Conservation (phyloP, 257 asterid species). For the Apocynum venetum region DNA sequence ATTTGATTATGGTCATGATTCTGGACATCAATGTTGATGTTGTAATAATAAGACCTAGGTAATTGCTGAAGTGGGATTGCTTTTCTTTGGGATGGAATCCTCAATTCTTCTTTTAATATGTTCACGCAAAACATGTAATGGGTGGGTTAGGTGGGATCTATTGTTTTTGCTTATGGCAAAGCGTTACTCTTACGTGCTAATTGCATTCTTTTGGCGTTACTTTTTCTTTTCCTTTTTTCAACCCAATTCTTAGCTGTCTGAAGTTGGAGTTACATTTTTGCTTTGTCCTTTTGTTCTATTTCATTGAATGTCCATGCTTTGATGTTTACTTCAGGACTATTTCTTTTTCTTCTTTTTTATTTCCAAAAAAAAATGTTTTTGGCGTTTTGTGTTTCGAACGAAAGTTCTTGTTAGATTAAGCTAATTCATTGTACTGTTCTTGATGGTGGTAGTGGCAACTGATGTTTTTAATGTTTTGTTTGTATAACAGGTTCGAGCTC, state of each 20-base stretch:
- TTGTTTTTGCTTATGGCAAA: conserved; percentile 17
- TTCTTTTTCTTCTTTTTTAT: not conserved
- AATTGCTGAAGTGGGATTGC: conserved; percentile 16
- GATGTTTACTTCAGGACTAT: conserved; percentile 6
- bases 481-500: conserved; percentile 31
- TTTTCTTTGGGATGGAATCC: conserved; percentile 5
- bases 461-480: conserved; percentile 12
- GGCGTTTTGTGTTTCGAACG: not conserved
- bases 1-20: conserved; percentile 14
- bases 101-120: conserved; percentile 12
- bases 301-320: conserved; percentile 6
- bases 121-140: conserved; percentile 23
- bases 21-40: conserved; percentile 16
- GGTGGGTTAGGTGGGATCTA: conserved; percentile 23
- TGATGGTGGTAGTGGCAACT: not conserved
- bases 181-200: conserved; percentile 2
- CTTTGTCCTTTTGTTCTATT: conserved; percentile 15
- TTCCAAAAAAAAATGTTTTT: not conserved
- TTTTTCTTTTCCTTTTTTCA: conserved; percentile 5
- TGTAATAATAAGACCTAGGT: conserved; percentile 2
- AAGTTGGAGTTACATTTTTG: conserved; percentile 19
- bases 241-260: conserved; percentile 27
- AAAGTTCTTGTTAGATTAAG: not conserved
- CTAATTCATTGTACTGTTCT: not conserved
- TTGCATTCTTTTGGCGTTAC: conserved; percentile 9